Evolutionary conservation across 306 rosid genomes (phyloP), one percentile per base, ranked within the genome.

Genomic region (Sechiopsis laciniata): DNA sequence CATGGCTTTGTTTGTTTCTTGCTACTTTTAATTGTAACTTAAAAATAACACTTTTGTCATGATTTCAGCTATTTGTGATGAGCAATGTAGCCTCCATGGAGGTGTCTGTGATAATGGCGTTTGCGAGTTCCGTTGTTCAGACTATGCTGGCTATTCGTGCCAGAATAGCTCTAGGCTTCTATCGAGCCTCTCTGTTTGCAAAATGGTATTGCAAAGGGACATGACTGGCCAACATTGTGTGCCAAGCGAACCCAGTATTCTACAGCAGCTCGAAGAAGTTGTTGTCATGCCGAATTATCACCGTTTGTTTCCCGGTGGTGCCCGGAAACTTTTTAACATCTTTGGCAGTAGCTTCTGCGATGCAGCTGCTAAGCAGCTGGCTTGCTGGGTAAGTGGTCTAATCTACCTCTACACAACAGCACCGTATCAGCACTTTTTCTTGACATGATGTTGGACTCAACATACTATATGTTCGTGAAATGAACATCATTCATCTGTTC

Each of bases 101-200:
- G 98, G 98, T 75, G 98, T 93, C 70, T 93, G 97, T 82, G 98
- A 93, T 80, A 85, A 93, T 79, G 98, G 98, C 59, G 85, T 90
- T 72, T 93, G 98, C 59, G 98, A 93, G 79, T 93, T 93, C 84
- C 97, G 98, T 10, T 93, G 98, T 80, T 90, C 98, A 26, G 98
- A 93, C 78, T 93, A 93, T 55, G 96, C 98, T 5, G 98, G 98
- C 74, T 90, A 93, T 81, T 90, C 96, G 3, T 93, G 98, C 89
- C 98, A 88, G 85, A 93, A 90, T 84, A 93, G 97, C 83, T 85
- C 97, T 68, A 72, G 35, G 79, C 97, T 90, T 66, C 83, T 88
- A 55, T 86, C 94, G 8, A 90, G 91, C 75, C 94, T 93, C 56
- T 88, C 89, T 0, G 90, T 88, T 35, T 93, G 97, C 74, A 90